A percentile compares a stretch with the other conserved stretches of the same genome.
These are phyloP conservation scores for Pseudogymnoascus sp. DNA, from an alignment of 2,329 filamentous ascomycete genomes.

Conservation along the genomic window DNA sequence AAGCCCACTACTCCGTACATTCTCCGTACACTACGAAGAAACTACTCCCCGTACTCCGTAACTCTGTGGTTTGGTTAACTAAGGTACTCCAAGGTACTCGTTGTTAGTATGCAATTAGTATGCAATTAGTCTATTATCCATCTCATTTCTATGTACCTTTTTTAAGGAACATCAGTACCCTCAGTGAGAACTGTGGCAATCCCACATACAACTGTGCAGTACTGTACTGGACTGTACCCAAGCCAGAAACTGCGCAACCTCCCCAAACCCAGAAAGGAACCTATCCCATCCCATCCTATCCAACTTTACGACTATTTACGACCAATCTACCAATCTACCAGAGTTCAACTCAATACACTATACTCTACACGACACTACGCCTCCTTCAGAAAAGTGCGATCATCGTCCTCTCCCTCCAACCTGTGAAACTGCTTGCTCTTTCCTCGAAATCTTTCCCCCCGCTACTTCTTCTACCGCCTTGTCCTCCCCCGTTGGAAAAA, in stretches of 20 bases:
- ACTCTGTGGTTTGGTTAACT: not conserved
- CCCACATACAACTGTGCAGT: not conserved
- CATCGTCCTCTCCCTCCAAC: not conserved
- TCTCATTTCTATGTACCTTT: not conserved
- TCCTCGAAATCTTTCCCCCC: not conserved
- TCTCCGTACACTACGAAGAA: not conserved
- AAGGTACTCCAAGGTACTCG: not conserved
- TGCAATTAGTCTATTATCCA: not conserved
- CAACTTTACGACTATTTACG: slow-evolving; percentile 6
- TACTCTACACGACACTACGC: slow-evolving; percentile 7
- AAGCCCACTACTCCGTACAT: not conserved
- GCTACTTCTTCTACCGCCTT: not conserved
- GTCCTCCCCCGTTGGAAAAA: not conserved
- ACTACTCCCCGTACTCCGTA: not conserved
- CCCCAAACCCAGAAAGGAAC: not conserved
- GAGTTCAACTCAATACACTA: not conserved
- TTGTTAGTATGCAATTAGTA: not conserved
- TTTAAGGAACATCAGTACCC: not conserved
- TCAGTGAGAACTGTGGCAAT: slow-evolving; percentile 2
- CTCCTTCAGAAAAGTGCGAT: not conserved
- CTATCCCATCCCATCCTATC: not conserved
- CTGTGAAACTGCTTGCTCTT: not conserved
- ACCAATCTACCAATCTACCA: slow-evolving; percentile 2
- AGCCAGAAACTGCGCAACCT: not conserved
- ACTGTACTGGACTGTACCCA: not conserved